Evolutionary conservation across 495 filamentous ascomycete species (phyloP).

Genomic region (Talaromyces adpressus): DNA sequence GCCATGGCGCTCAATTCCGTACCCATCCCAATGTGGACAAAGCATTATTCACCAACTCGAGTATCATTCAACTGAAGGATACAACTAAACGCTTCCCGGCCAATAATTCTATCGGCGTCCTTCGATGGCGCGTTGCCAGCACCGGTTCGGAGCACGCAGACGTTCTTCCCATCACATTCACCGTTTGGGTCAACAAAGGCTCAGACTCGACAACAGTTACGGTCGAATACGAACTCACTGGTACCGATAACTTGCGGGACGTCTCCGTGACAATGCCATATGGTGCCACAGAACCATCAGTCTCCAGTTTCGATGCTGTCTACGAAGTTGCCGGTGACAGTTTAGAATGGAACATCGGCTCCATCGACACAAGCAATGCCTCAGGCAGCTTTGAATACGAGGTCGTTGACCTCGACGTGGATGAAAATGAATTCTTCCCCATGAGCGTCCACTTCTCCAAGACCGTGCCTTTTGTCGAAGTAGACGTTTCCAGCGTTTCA

Average conservation of each 20-base stretch:
- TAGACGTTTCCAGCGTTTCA: slow-evolving; percentile 71
- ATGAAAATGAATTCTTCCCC: slow-evolving; percentile 91
- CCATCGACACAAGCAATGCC: slow-evolving; percentile 69
- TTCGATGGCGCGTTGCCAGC: slow-evolving; percentile 77
- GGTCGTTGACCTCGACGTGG: slow-evolving; percentile 67
- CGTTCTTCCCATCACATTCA: slow-evolving; percentile 81
- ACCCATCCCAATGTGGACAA: slow-evolving; percentile 96
- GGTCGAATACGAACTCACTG: slow-evolving; percentile 87
- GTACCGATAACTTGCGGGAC: slow-evolving; percentile 67
- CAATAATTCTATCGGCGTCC: slow-evolving; percentile 80
- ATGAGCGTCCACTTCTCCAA: slow-evolving; percentile 91
- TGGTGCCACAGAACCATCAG: slow-evolving; percentile 67
- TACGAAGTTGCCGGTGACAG: slow-evolving; percentile 94
- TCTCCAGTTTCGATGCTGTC: slow-evolving; percentile 87
- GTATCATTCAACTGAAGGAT: slow-evolving; percentile 79
- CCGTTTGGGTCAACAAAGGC: slow-evolving; percentile 89
- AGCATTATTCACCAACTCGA: slow-evolving; percentile 66
- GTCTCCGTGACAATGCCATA: slow-evolving; percentile 85
- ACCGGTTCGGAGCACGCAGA: slow-evolving; percentile 65
- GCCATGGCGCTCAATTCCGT: slow-evolving; percentile 76
- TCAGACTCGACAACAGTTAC: slow-evolving; percentile 76
- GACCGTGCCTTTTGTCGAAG: slow-evolving; percentile 76
- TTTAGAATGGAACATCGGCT: slow-evolving; percentile 85
- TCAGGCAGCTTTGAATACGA: slow-evolving; percentile 92
- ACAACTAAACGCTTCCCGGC: slow-evolving; percentile 78